Evolutionary conservation across 495 filamentous ascomycete species (phyloP), one percentile per base, ranked within the genome.

Genomic region (Aspergillus indologenus): DNA sequence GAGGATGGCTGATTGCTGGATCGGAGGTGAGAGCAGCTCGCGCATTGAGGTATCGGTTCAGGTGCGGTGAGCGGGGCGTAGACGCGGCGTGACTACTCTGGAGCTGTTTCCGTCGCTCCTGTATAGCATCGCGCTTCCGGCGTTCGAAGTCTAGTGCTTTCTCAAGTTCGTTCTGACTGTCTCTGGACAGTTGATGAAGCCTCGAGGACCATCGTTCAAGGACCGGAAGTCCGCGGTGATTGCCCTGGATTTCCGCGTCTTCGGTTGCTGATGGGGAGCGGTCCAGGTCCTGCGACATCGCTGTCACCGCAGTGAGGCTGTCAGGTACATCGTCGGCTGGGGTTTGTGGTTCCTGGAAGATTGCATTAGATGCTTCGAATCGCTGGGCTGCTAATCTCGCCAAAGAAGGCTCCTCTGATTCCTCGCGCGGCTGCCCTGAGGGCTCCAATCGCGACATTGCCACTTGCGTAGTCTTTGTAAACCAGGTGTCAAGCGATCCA

Each of bases 401-500:
- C 24, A 77, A 52, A 1, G 68, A 50, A 2, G 63, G 63, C 8
- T 57, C 58, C 2, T 23, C 22, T 15, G 55, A 20, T 1, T 65
- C 62, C 31, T 61, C 57, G 11, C 20, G 22, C 1, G 21, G 2
- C 12, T 15, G 21, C 17, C 56, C 24, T 3, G 62, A 54, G 11
- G 34, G 5, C 3, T 59, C 11, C 0, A 17, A 44, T 44, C 54
- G 56, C 1, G 53, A 15, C 15, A 67, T 48, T 0, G 66, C 56
- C 0, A 47, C 53, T 34, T 71, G 69, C 1, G 69, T 71, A 0
- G 64, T 68, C 4, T 60, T 72, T 8, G 62, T 58, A 44, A 79
- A 76, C 74, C 67, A 76, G 14, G 72, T 73, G 53, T 79, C 76
- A 0, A 79, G 63, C 20, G 74, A 64, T 18, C 72, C 75, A 45